Evolutionary conservation across 257 asterid species (phyloP).

Genomic region (Solanum chmielewskii): DNA sequence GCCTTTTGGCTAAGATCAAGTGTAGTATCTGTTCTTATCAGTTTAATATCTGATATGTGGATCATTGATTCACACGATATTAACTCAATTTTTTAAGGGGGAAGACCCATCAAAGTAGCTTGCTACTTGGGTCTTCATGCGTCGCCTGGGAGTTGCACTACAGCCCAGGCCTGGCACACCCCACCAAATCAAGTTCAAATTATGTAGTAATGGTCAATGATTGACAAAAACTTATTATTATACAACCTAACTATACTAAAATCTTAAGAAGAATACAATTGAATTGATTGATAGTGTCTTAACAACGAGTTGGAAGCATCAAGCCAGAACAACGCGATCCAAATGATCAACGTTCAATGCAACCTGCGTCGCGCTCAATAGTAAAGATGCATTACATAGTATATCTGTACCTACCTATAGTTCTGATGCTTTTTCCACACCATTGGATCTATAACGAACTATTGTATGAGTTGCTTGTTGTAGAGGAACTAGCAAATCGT

Average conservation of each 20-base stretch:
- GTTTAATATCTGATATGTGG: not conserved
- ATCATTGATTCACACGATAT: rapidly evolving
- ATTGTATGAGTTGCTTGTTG: constrained; percentile 23
- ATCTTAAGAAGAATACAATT: no score
- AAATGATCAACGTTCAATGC: not conserved
- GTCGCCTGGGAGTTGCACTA: not conserved
- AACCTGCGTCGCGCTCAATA: not conserved
- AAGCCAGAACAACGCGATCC: not conserved
- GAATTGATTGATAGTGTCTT: no score
- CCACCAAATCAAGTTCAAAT: not conserved
- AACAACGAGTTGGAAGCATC: no score
- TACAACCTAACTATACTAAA: no score
- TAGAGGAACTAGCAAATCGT: constrained; percentile 30
- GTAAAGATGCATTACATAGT: not conserved
- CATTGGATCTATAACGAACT: constrained; percentile 39
- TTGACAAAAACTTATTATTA: no score
- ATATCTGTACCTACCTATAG: not conserved
- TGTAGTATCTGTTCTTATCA: not conserved
- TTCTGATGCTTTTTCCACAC: constrained; percentile 40
- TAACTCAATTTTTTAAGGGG: not conserved
- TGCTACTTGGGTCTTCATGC: not conserved
- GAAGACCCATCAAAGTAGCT: not conserved
- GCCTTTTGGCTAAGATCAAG: constrained; percentile 29
- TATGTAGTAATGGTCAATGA: no score
- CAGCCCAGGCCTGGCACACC: not conserved